A percentile compares a stretch with the other conserved stretches of the same genome.
These are phyloP conservation scores for Carex arenaria DNA, from an alignment of 202 grass and related monocot genomes.

Conservation along the genomic window DNA sequence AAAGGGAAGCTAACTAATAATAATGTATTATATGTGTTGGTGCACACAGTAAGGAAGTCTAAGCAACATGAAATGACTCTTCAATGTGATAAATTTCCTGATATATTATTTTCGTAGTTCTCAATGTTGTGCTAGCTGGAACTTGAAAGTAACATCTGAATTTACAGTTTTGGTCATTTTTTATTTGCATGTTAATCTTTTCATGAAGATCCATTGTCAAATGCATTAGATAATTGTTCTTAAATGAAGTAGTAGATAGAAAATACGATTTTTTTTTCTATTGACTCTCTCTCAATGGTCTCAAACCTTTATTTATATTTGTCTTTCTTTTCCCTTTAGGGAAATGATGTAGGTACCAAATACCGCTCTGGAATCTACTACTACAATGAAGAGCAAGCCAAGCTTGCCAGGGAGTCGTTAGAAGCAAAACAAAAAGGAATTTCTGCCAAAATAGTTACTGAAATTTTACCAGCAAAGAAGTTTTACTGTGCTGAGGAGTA, in stretches of 20 bases:
- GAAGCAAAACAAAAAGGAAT: slow-evolving; percentile 45
- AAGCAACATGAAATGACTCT: too few relatives aligned
- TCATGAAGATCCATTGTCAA: not conserved
- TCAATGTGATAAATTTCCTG: too few relatives aligned
- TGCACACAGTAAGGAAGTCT: too few relatives aligned
- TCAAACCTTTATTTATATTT: not conserved
- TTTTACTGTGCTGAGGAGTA: slow-evolving; percentile 71
- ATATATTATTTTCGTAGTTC: not conserved
- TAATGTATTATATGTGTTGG: too few relatives aligned
- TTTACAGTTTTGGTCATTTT: not conserved
- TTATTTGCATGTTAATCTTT: not conserved
- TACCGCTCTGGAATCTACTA: slow-evolving; percentile 88
- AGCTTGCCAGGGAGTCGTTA: slow-evolving; percentile 37
- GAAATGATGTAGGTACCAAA: slow-evolving; percentile 70
- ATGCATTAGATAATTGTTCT: too few relatives aligned
- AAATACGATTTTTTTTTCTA: too few relatives aligned
- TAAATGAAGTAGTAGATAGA: too few relatives aligned
- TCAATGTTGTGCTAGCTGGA: not conserved
- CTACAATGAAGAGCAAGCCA: slow-evolving; percentile 68
- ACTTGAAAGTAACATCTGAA: not conserved
- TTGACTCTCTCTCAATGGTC: not conserved
- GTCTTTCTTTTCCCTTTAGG: slow-evolving; percentile 19
- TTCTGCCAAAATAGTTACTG: slow-evolving; percentile 53
- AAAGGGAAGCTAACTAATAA: too few relatives aligned
- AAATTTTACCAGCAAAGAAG: slow-evolving; percentile 57